Evolutionary conservation across 192 early-diverging fungal genomes (phyloP).

Genomic region (Coemansia guatemalensis): DNA sequence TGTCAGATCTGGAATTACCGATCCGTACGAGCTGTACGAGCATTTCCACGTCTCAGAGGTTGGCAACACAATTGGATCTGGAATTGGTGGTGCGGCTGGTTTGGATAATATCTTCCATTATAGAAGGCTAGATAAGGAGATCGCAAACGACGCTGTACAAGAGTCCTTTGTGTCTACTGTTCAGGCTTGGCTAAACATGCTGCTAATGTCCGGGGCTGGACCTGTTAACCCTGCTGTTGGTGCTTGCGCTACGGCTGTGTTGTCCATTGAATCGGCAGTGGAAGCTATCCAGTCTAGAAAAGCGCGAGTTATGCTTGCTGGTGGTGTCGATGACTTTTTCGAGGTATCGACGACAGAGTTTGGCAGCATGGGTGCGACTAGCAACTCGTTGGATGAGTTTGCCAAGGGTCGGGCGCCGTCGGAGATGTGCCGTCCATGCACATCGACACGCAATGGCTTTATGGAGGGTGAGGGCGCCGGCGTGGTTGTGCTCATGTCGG

Average conservation of each 20-base stretch:
- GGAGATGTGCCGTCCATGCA: slow-evolving; percentile 90
- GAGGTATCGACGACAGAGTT: slow-evolving; percentile 88
- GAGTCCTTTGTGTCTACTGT: slow-evolving; percentile 57
- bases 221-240: slow-evolving; percentile 79
- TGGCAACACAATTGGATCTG: slow-evolving; percentile 84
- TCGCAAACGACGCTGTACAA: slow-evolving; percentile 84
- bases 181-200: slow-evolving; percentile 70
- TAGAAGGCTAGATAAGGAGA: slow-evolving; percentile 72
- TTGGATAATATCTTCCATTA: slow-evolving; percentile 72
- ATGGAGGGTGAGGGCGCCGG: slow-evolving; percentile 91
- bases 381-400: slow-evolving; percentile 79
- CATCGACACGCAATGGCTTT: slow-evolving; percentile 84
- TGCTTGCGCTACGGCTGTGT: slow-evolving; percentile 87
- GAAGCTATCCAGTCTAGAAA: slow-evolving; percentile 86
- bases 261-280: slow-evolving; percentile 89
- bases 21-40: slow-evolving; percentile 95
- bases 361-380: slow-evolving; percentile 94
- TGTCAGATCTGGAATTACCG: slow-evolving; percentile 85
- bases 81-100: slow-evolving; percentile 78
- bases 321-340: slow-evolving; percentile 86
- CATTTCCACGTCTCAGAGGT: slow-evolving; percentile 93
- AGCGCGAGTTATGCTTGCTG: slow-evolving; percentile 88
- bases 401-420: slow-evolving; percentile 79
- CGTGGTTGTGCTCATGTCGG: slow-evolving; percentile 85
- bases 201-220: slow-evolving; percentile 87